Base-by-base conservation (phyloP, 768 basidiomycete species). In the Calocybe indica region DNA sequence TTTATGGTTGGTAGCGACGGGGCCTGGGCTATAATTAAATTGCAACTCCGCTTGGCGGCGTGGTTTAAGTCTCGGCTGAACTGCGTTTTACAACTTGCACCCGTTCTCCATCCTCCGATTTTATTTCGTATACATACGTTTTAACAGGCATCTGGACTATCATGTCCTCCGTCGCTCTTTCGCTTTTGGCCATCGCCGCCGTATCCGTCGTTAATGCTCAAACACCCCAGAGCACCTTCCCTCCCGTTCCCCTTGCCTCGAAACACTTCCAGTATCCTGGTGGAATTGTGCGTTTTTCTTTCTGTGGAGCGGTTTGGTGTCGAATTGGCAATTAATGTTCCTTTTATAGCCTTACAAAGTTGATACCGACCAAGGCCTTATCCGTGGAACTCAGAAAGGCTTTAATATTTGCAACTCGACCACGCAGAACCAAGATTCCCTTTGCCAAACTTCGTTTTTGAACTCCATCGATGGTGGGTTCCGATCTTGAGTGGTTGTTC, bases 401-500 rank as follows among this genome's bases (percentile, higher is more conserved):
- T 85, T 83, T 70, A 85, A 84, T 60, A 57, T 67, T 8, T 86
- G 83, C 62, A 87, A 85, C 62, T 74, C 77, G 0, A 79, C 82
- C 12, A 86, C 85, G 0, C 70, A 84, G 59, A 73, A 69, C 54
- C 79, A 75, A 44, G 14, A 67, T 1, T 86, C 85, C 3, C 57
- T 67, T 13, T 76, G 85, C 54, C 85, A 88, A 60, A 88, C 85
- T 0, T 59, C 73, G 3, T 69, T 79, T 52, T 58, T 80, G 40
- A 83, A 83, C 66, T 63, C 66, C 45, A 62, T 83, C 15, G 77
- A 75, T 40, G 80, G 78, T 82, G 33, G 33, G 68, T 58, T 9
- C 2, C 4, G 40, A 31, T 33, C 42, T 40, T 30, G 36, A 37
- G 14, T 11, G 11, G 11, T 37, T 29, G 10, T 15, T 40, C 10